Evolutionary conservation across 345 rosid genomes (phyloP).

Genomic region (Adansonia digitata): DNA sequence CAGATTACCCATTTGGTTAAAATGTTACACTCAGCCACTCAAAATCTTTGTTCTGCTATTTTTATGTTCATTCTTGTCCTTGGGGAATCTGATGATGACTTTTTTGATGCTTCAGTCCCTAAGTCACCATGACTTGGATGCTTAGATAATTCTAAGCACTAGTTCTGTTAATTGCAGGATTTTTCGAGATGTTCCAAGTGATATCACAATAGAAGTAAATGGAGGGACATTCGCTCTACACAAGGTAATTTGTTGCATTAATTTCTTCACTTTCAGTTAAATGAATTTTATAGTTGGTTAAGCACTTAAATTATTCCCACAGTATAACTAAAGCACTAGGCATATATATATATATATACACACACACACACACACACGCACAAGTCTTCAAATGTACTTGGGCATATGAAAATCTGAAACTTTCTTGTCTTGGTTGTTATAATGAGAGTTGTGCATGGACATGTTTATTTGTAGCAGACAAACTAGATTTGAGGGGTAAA

Average conservation of each 20-base stretch:
- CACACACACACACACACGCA: too few relatives aligned
- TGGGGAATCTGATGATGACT: not conserved
- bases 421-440: too few relatives aligned
- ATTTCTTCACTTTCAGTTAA: conserved; percentile 12
- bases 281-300: conserved; percentile 1
- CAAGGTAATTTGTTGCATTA: conserved; percentile 45
- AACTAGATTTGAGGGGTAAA: too few relatives aligned
- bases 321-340: too few relatives aligned
- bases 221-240: conserved; percentile 77
- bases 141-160: not conserved
- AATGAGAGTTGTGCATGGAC: too few relatives aligned
- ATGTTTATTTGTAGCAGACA: too few relatives aligned
- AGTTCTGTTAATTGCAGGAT: conserved; percentile 50
- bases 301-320: too few relatives aligned
- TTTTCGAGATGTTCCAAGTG: conserved; percentile 91
- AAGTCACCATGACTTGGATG: not conserved
- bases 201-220: conserved; percentile 71
- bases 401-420: too few relatives aligned
- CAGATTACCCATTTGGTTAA: not conserved
- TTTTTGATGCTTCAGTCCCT: not conserved
- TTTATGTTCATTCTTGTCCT: not conserved
- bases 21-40: not conserved
- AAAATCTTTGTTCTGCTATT: not conserved
- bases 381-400: too few relatives aligned
- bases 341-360: too few relatives aligned